Base-by-base conservation (phyloP, 2,329 filamentous ascomycete species). In the Xylariales sp. region DNA sequence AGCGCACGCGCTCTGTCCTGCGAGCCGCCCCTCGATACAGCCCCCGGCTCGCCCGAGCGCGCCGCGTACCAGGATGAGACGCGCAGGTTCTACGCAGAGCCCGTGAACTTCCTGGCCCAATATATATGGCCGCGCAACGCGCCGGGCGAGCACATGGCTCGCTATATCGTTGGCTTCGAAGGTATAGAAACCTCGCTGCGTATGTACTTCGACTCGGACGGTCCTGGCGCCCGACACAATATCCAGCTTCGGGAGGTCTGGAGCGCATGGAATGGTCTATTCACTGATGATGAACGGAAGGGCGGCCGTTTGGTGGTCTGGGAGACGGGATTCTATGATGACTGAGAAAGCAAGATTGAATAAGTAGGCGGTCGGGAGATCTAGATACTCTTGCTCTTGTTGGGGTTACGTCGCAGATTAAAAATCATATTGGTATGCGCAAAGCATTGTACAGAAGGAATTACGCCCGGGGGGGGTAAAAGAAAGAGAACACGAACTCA, bases 1-100 rank as follows among this genome's bases (percentile, higher is more conserved):
- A 82, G 88, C 65, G 94, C 93, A 3, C 94, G 94, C 84, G 95
- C 94, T 0, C 83, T 98, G 16, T 91, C 92, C 5, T 99, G 96
- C 79, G 94, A 97, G 73, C 96, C 96, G 1, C 96, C 96, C 0
- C 81, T 99, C 12, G 82, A 90, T 74, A 87, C 88, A 0, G 78
- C 78, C 1, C 84, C 94, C 0, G 83, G 85, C 32, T 83, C 86
- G 0, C 78, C 80, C 5, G 86, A 92, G 76, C 89, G 94, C 49
- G 83, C 81, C 1, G 76, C 76, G 1, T 99, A 99, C 80, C 82
- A 91, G 16, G 94, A 97, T 78, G 95, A 99, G 82, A 94, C 94
- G 7, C 94, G 97, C 78, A 86, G 90, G 52, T 99, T 99, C 82
- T 98, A 97, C 80, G 86, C 83, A 9, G 79, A 91, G 68, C 88